phyloP scores from a whole-genome alignment of 371 early-diverging fungal species.

The Entomophthora muscae region DNA sequence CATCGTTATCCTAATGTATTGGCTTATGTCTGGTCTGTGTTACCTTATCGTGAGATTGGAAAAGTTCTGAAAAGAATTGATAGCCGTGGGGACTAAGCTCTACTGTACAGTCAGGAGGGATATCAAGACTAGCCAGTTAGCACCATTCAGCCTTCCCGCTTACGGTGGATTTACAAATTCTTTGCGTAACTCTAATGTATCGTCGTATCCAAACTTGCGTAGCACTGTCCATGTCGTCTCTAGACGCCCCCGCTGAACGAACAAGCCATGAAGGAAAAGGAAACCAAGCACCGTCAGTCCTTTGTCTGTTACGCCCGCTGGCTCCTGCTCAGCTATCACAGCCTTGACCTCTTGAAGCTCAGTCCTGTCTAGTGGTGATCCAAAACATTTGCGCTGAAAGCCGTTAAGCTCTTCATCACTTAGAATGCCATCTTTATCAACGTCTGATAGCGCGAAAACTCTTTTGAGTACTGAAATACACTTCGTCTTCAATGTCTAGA shows the following conservation, averaged over 20 bases:
- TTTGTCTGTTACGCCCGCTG: constrained; percentile 61
- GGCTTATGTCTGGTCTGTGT: neutral
- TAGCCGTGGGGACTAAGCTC: constrained; percentile 87
- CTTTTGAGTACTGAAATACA: constrained; percentile 79
- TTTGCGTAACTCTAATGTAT: constrained; percentile 71
- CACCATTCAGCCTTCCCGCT: neutral
- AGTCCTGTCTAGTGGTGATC: constrained; percentile 75
- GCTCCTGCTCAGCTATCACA: constrained; percentile 72
- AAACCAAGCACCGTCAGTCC: constrained; percentile 84
- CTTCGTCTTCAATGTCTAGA: constrained; percentile 54
- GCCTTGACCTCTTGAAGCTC: constrained; percentile 91
- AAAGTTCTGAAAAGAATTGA: constrained; percentile 86
- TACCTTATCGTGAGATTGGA: constrained; percentile 80
- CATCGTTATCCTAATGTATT: constrained; percentile 67
- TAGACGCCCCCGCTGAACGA: constrained; percentile 86
- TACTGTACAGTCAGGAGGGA: constrained; percentile 72
- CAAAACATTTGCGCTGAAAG: constrained; percentile 92
- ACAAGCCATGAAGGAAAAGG: constrained; percentile 76
- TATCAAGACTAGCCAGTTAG: constrained; percentile 43
- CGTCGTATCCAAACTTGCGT: constrained; percentile 87
- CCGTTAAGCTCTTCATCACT: constrained; percentile 88
- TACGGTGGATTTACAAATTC: constrained; percentile 31
- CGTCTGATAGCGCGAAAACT: constrained; percentile 87
- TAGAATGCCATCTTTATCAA: constrained; percentile 76
- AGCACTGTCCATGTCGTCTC: constrained; percentile 97